Evolutionary conservation across 768 basidiomycete genomes (phyloP), one percentile per base, ranked within the genome.

Genomic region (Boletus sensibilis): DNA sequence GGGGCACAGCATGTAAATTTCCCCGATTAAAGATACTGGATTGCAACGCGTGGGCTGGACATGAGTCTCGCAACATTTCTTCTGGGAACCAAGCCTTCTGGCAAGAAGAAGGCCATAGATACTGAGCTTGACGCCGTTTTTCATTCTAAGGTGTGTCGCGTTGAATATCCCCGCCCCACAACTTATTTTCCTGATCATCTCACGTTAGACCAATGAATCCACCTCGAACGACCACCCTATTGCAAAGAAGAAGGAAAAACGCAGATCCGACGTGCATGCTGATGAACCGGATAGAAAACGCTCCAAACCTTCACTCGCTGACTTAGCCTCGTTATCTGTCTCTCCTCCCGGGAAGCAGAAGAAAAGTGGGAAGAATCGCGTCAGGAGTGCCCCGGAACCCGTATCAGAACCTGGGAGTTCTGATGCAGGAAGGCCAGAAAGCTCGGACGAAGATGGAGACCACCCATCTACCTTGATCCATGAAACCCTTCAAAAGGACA

Each of bases 61-160:
- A 85, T 86, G 84, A 83, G 80, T 65, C 78, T 86, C 23, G 74
- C 84, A 20, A 79, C 82, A 1, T 69, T 86, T 44, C 76, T 87
- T 0, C 68, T 85, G 18, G 64, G 65, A n/a, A 37, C 60, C 35
- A 62, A 59, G 35, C 50, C 62, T 25, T 72, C 77, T 33, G 68
- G 70, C 12, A 76, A 72, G 46, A 70, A 67, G 8, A 75, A 74
- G 47, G 67, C 66, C 7, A 72, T 86, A 34, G 88, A 90, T 64
- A 71, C 71, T 4, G 87, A 86, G 44, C 76, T 91, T 10, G 86
- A 89, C 63, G 76, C 78, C 25, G 63, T 91, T 29, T 88, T 91
- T 66, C 77, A 77, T 31, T 66, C 78, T 37, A 78, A 79, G 58
- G 85, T 84, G 57, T 60, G 81, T 68, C 40, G n/a, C 40, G 40